phyloP scores from a whole-genome alignment of 495 filamentous ascomycete genomes.

The Usnea hakonensis region DNA sequence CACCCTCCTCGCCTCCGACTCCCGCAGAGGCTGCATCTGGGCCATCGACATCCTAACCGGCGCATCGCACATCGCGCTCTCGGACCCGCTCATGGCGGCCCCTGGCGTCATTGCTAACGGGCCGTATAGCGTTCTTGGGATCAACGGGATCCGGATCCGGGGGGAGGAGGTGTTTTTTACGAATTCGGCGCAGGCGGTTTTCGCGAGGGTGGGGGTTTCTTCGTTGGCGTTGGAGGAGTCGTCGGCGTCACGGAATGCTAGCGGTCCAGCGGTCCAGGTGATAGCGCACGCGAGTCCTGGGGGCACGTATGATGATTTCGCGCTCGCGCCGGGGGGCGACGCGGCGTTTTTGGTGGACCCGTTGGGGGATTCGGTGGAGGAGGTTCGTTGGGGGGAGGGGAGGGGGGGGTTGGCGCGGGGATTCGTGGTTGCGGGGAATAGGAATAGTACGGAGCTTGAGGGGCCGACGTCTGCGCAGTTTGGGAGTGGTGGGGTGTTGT shows the following conservation, averaged over 20 bases:
- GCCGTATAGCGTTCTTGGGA: too few relatives aligned
- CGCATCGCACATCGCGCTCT: conserved; percentile 22
- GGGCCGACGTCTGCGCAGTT: conserved; percentile 27
- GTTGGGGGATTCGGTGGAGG: conserved; percentile 13
- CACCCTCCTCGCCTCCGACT: conserved; percentile 19
- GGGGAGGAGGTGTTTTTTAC: conserved; percentile 30
- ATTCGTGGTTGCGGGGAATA: conserved; percentile 4
- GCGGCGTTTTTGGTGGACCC: conserved; percentile 18
- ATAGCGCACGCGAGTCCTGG: not conserved
- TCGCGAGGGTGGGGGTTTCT: conserved; percentile 26
- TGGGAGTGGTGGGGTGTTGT: conserved; percentile 22
- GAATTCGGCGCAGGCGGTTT: conserved; percentile 28
- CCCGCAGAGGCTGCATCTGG: conserved; percentile 28
- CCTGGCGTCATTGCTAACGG: too few relatives aligned
- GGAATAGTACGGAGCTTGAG: conserved; percentile 13
- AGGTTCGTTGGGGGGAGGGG: too few relatives aligned
- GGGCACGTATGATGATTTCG: conserved; percentile 30
- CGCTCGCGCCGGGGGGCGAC: conserved; percentile 11
- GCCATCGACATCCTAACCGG: conserved; percentile 21
- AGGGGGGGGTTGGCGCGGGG: conserved; percentile 6
- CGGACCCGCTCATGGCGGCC: conserved; percentile 25
- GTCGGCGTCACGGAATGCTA: too few relatives aligned
- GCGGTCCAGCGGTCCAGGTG: not conserved
- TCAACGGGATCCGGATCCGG: conserved; percentile 32
- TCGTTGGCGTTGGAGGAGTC: too few relatives aligned